Evolutionary conservation across 164 flowering plant genomes (phyloP), one percentile per base, ranked within the genome.

Genomic region (Amborella trichopoda): DNA sequence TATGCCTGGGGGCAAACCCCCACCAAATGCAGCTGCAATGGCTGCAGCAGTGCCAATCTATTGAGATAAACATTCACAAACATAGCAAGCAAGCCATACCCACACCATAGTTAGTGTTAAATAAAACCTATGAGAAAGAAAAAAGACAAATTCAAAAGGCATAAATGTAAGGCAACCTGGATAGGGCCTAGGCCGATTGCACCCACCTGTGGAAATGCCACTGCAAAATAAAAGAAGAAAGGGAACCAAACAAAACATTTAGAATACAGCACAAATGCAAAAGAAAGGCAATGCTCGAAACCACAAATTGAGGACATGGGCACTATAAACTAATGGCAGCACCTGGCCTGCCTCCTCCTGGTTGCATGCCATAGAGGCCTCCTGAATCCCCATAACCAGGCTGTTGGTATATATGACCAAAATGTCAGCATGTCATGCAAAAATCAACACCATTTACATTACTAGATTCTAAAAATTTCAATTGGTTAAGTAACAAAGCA

Each of bases 1-100:
- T 43, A 93, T 71, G 26, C 99, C 99, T 23, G 90, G 96, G 40
- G 99, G 99, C 50, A 88, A 68, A 23, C 88, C 89, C 46, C 89
- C 95, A 40, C 89, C 91, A 66, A 88, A 88, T 45, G 96, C 95
- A 65, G 96, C 87, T 11, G 89, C 85, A 58, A 82, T 70, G 2
- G 89, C 95, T 33, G 91, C 80, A 14, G 94, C 73, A 65, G 84
- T 77, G 10, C 80, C 74, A 86, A 93, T 78, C 99, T 93, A 64
- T 37, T n/a, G 36, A 38, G 48, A 41, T 33, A 17, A 25, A 54
- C 44, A 47, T 18, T 5, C 8, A 34, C 26, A 33, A 22, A 50
- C 21, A 18, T 26, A n/a, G n/a, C n/a, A n/a, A n/a, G n/a, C n/a
- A n/a, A n/a, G n/a, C n/a, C n/a, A n/a, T n/a, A n/a, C n/a, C n/a